phyloP scores from a whole-genome alignment of 1,139 yeast species.

The Geotrichum citri-aurantii region DNA sequence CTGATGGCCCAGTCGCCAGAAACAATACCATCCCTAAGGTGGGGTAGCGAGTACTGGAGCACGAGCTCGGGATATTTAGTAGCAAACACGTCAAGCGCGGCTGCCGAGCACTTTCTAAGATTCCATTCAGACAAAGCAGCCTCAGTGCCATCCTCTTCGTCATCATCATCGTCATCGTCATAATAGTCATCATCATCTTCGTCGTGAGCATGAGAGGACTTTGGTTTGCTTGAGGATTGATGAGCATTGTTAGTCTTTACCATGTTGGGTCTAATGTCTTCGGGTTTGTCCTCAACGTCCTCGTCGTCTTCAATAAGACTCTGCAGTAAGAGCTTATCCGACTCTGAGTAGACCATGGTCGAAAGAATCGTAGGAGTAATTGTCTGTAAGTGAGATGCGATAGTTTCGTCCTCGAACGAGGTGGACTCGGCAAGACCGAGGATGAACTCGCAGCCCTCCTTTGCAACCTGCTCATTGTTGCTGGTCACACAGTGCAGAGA shows the following conservation, averaged over 20 bases:
- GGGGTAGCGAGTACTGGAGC: conserved; percentile 65
- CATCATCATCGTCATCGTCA: conserved; percentile 50
- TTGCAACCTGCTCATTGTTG: conserved; percentile 59
- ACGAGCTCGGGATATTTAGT: conserved; percentile 63
- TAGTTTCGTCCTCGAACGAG: conserved; percentile 40
- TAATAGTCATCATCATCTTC: conserved; percentile 36
- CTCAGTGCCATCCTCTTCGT: conserved; percentile 62
- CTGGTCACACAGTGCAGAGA: conserved; percentile 73
- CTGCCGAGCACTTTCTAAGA: conserved; percentile 88
- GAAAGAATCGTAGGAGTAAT: conserved; percentile 71
- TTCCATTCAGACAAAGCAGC: conserved; percentile 75
- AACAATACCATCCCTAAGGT: conserved; percentile 63
- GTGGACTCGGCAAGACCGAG: conserved; percentile 63
- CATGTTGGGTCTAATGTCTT: conserved; percentile 77
- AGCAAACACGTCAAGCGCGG: conserved; percentile 80
- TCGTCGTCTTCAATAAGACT: conserved; percentile 54
- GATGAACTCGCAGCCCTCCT: conserved; percentile 91
- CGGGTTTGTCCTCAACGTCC: conserved; percentile 77
- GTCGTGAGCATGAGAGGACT: conserved; percentile 22
- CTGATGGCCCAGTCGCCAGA: conserved; percentile 79
- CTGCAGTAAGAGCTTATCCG: conserved; percentile 67
- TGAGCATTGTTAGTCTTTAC: conserved; percentile 59
- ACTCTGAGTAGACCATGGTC: conserved; percentile 85
- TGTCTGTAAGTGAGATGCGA: conserved; percentile 38
- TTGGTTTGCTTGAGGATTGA: conserved; percentile 37